Conservation (phyloP, 179 eudicot species). For the Sideroxylon spinosum region DNA sequence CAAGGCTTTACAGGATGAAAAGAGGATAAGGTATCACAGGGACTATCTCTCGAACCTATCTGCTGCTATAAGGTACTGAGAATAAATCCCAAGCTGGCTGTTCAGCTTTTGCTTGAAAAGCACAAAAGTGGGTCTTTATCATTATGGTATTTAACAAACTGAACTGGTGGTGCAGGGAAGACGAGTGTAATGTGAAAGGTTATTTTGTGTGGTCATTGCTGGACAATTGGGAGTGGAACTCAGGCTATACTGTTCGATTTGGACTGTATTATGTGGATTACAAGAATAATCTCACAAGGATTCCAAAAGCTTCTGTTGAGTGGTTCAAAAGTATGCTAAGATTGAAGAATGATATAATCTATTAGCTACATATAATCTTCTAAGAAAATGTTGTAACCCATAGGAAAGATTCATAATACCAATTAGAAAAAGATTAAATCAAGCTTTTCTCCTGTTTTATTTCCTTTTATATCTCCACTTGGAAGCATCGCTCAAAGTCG, state of each 20-base stretch:
- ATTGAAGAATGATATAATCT: constrained; percentile 20
- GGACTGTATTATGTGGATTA: constrained; percentile 87
- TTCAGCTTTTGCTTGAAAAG: neutral
- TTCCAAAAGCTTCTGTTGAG: constrained; percentile 69
- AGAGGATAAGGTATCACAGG: constrained; percentile 69
- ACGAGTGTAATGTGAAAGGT: constrained; percentile 67
- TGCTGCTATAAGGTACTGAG: constrained; percentile 78
- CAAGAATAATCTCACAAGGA: constrained; percentile 82
- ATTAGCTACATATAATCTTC: neutral
- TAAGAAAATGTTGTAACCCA: neutral
- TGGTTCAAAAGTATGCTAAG: constrained; percentile 66
- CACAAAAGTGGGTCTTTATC: too few species aligned
- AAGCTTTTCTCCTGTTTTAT: neutral
- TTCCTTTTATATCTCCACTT: neutral
- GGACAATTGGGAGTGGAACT: constrained; percentile 97
- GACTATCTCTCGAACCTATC: constrained; percentile 93
- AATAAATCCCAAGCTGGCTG: neutral
- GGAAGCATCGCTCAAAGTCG: too few species aligned
- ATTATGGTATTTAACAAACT: neutral
- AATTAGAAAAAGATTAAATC: neutral
- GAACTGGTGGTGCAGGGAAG: constrained; percentile 51
- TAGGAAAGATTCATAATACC: neutral
- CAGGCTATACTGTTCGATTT: constrained; percentile 67
- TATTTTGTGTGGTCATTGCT: constrained; percentile 92
- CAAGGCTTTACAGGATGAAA: constrained; percentile 72